phyloP scores from a whole-genome alignment of 352 stramenopile genomes.

The Thraustochytrium sp. region DNA sequence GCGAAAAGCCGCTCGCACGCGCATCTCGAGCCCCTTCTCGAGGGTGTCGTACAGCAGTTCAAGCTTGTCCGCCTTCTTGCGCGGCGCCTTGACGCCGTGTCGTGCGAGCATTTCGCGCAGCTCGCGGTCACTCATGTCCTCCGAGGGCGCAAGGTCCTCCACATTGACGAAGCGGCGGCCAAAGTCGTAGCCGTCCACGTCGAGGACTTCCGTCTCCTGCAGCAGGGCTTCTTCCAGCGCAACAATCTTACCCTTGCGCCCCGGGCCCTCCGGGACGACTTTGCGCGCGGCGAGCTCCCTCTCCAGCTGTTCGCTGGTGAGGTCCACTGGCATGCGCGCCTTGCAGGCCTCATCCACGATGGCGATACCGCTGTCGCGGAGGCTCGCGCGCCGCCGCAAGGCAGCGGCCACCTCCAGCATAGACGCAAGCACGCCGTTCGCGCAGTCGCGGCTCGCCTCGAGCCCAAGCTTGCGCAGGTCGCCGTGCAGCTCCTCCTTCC shows the following conservation, averaged over 20 bases:
- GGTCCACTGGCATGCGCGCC: neutral
- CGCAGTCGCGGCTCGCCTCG: neutral
- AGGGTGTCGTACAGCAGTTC: neutral
- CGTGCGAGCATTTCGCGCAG: neutral
- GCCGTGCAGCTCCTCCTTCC: neutral
- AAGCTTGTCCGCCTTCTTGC: neutral
- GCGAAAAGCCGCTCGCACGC: neutral
- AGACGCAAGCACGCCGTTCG: neutral
- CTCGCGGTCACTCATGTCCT: neutral
- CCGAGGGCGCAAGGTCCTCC: neutral
- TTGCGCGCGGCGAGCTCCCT: neutral
- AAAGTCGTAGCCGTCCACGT: conserved; percentile 29
- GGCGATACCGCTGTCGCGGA: neutral
- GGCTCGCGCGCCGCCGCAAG: neutral
- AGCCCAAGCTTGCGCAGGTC: neutral
- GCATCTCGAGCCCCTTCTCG: neutral
- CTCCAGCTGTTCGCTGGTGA: neutral
- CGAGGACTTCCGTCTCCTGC: neutral
- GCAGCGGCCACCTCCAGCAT: neutral
- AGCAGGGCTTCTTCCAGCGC: conserved; percentile 19
- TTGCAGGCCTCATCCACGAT: neutral
- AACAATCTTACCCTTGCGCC: neutral
- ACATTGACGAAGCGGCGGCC: conserved; percentile 13
- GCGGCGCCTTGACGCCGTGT: neutral
- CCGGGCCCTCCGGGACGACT: neutral